Conservation (phyloP, 495 filamentous ascomycete species). For the Talaromyces borbonicus region DNA sequence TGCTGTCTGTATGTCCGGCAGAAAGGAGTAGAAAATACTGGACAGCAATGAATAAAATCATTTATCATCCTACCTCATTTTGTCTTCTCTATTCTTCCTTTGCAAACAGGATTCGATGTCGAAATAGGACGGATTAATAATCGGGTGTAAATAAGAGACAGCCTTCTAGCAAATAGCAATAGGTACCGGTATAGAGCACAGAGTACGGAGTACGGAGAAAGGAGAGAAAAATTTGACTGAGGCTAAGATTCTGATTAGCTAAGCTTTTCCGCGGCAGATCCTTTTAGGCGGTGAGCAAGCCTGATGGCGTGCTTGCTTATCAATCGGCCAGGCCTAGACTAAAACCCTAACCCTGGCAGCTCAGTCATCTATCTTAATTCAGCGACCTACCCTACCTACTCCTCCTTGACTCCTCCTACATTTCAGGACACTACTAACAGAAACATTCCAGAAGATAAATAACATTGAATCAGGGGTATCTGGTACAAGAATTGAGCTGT, state of each 20-base stretch:
- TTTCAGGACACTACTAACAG: no score
- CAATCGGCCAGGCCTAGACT: background rate
- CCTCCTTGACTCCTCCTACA: no score
- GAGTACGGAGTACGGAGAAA: no score
- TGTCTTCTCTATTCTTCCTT: background rate
- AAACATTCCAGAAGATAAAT: background rate
- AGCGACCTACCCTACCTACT: no score
- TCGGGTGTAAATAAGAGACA: no score
- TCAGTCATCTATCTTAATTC: no score
- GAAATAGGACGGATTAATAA: background rate
- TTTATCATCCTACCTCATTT: slow-evolving; percentile 1
- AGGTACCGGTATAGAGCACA: no score
- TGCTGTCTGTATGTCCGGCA: background rate
- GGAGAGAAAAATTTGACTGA: no score
- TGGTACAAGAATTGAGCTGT: background rate
- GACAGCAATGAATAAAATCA: background rate
- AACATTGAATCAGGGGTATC: slow-evolving; percentile 6
- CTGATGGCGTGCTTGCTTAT: background rate
- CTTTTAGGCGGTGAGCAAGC: slow-evolving; percentile 1
- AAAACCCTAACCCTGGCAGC: no score
- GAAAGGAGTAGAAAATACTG: background rate
- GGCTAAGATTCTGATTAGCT: no score
- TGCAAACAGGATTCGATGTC: background rate
- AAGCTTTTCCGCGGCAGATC: no score
- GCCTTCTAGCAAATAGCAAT: no score